Evolutionary conservation across 1,284 basidiomycete genomes (phyloP).

Genomic region (Meripilus lineatus): DNA sequence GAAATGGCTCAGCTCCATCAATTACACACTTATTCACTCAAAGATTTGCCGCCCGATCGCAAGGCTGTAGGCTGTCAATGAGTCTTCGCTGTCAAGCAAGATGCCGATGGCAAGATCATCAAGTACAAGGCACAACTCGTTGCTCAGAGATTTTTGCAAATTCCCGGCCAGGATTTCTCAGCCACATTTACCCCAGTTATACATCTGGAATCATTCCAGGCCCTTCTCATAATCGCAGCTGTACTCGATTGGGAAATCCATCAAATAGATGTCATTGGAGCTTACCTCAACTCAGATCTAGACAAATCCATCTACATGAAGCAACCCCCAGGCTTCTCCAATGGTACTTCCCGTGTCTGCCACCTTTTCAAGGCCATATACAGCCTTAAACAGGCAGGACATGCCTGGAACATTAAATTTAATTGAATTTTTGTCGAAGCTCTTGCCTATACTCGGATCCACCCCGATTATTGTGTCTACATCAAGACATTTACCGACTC

Average conservation of each 20-base stretch:
- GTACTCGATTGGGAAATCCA: constrained; percentile 22
- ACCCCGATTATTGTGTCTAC: too few relatives aligned
- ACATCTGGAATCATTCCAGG: constrained; percentile 20
- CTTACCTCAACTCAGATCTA: too few relatives aligned
- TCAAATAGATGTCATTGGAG: constrained; percentile 31
- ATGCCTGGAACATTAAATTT: constrained; percentile 17
- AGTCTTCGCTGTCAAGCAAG: constrained; percentile 3
- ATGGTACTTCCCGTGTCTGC: background rate
- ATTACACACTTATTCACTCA: background rate
- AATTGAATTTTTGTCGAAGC: constrained; percentile 3
- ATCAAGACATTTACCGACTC: background rate
- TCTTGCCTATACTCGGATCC: constrained; percentile 11
- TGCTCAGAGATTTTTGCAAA: constrained; percentile 36
- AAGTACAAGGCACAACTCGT: constrained; percentile 33
- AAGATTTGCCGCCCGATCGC: background rate
- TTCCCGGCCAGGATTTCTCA: too few relatives aligned
- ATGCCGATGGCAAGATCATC: background rate
- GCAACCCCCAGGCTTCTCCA: background rate
- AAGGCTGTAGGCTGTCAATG: constrained; percentile 4
- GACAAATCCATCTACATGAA: constrained; percentile 25
- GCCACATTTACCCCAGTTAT: constrained; percentile 31
- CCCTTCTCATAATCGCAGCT: constrained; percentile 25
- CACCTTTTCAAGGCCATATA: constrained; percentile 17
- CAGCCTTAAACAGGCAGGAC: constrained; percentile 26
- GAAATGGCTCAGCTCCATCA: background rate